phyloP scores from a whole-genome alignment of 441 rosid genomes.

The Brassica balearica region DNA sequence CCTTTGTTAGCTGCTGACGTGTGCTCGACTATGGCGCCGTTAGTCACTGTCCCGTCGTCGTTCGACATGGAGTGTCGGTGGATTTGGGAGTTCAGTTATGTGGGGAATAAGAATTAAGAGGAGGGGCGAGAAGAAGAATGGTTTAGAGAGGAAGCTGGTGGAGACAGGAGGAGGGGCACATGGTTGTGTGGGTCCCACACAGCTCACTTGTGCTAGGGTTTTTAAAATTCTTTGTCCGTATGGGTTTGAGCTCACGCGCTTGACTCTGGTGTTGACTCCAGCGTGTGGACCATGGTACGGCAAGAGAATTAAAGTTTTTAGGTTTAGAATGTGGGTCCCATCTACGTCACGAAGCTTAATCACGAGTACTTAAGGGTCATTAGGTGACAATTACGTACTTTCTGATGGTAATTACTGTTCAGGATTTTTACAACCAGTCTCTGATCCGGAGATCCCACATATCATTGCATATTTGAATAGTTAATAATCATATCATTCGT shows the following conservation, averaged over 20 bases:
- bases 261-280: conserved; percentile 41
- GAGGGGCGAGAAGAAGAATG: neutral
- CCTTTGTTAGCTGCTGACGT: conserved; percentile 42
- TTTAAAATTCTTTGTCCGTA: conserved; percentile 18
- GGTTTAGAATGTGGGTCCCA: conserved; percentile 33
- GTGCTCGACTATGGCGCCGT: conserved; percentile 59
- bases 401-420: conserved; percentile 1
- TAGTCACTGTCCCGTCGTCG: conserved; percentile 52
- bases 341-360: neutral
- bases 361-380: neutral
- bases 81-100: neutral
- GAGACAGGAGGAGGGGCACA: conserved; percentile 93
- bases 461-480: too few relatives aligned
- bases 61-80: conserved; percentile 54
- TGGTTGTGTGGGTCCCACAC: conserved; percentile 82
- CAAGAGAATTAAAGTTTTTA: conserved; percentile 40
- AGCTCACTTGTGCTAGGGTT: conserved; percentile 54
- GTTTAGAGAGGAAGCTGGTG: conserved; percentile 72
- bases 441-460: too few relatives aligned
- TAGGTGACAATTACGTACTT: conserved; percentile 19
- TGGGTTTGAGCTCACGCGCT: conserved; percentile 40
- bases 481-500: too few relatives aligned
- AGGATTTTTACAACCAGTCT: too few relatives aligned
- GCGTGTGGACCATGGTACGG: conserved; percentile 36
- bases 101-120: neutral